Base-by-base conservation (phyloP, 257 asterid genomes). In the Ballota nigra region DNA sequence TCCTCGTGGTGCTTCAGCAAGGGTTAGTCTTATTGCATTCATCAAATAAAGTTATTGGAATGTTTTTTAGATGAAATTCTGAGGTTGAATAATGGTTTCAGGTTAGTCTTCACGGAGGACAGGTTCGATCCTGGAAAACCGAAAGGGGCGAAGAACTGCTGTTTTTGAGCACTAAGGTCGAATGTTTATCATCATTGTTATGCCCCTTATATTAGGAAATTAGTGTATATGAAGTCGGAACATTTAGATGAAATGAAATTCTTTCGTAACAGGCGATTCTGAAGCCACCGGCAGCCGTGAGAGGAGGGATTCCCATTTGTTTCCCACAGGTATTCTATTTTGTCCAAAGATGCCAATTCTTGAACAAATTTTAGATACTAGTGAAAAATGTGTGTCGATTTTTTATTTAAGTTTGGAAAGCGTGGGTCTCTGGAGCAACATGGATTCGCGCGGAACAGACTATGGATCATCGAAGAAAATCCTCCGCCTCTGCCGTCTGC, bases 31-130 rank as follows among this genome's bases (percentile, higher is more conserved):
- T 49, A 18, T 73, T 67, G 19, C 81, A 65, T 63, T 29, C n/a
- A n/a, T n/a, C n/a, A n/a, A n/a, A n/a, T n/a, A n/a, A n/a, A n/a
- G n/a, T n/a, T n/a, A 2, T 18, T 51, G 34, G 10, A 4, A 43
- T 43, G 18, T 12, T 68, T 61, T 41, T 22, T 2, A 29, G 36
- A 43, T 67, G 36, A 56, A 51, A 23, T 28, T 13, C 38, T 23
- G 64, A 70, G 8, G 23, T 16, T 63, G 55, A 20, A 24, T n/a
- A n/a, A n/a, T 31, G 7, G 2, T 52, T 57, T 60, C 87, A 92
- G 98, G 80, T 92, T 41, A 92, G 97, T 81, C 90, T 92, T 57
- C 90, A 88, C 67, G 98, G 98, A 58, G 98, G 97, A 36, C 98
- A 90, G 83, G 96, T 92, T 68, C 96, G 91, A 40, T 92, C 98